A percentile compares a stretch with the other conserved stretches of the same genome.
Conservation (phyloP, 176 grass and related monocot species). For the Oryza punctata region DNA sequence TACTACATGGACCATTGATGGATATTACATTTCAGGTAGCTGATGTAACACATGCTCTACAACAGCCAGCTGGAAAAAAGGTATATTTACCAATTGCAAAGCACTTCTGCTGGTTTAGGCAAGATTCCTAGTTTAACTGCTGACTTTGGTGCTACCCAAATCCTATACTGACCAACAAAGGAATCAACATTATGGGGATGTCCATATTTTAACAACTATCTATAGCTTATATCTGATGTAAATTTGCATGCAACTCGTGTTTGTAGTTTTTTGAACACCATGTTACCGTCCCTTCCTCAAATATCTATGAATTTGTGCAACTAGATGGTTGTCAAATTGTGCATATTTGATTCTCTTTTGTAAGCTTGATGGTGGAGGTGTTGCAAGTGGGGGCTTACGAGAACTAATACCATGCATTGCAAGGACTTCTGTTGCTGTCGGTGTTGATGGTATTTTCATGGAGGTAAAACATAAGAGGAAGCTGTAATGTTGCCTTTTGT, state of each 20-base stretch:
- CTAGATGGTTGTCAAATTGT: neutral
- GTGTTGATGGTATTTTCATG: constrained; percentile 98
- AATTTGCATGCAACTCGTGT: neutral
- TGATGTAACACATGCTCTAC: constrained; percentile 95
- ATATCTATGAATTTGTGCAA: neutral
- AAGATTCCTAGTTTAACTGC: neutral
- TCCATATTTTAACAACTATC: neutral
- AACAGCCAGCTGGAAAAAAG: constrained; percentile 96
- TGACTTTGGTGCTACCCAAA: neutral
- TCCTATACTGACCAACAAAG: neutral
- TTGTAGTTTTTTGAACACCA: neutral
- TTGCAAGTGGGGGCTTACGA: constrained; percentile 85
- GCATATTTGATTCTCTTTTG: constrained; percentile 29
- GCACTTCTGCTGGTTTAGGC: constrained; percentile 1
- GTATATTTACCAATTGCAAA: constrained; percentile 32
- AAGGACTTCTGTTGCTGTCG: constrained; percentile 87
- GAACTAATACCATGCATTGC: constrained; percentile 97
- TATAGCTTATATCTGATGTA: neutral
- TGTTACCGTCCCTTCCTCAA: neutral
- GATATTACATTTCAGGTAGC: constrained; percentile 68
- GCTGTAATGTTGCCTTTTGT: constrained; percentile 8
- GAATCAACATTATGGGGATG: neutral
- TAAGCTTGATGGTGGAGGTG: constrained; percentile 93
- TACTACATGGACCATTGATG: constrained; percentile 5
- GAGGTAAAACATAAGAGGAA: constrained; percentile 63